Evolutionary conservation across 192 early-diverging fungal genomes (phyloP), one percentile per base, ranked within the genome.

Genomic region (Dispira parvispora): DNA sequence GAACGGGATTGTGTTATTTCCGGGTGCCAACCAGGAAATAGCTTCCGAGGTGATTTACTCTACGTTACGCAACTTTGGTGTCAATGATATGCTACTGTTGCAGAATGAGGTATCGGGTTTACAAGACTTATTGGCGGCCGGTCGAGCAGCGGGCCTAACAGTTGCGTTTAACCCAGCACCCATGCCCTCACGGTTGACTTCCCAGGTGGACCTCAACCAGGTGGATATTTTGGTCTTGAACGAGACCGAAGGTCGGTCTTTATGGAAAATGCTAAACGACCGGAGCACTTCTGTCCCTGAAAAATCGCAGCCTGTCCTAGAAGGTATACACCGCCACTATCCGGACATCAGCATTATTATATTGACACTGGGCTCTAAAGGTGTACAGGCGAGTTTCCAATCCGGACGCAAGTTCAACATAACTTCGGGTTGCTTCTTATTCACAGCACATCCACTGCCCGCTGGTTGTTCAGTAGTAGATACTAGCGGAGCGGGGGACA

Each of bases 161-260:
- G 73, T 90, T 8, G 69, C 87, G 58, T 86, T 88, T 69, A 96
- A 96, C 67, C 90, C 93, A 0, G 86, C 93, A 5, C 93, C 93
- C 13, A 79, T 91, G 67, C 64, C 73, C 38, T 14, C 46, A 13
- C 63, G 47, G 61, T 61, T 62, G 67, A 78, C 68, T 68, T 64
- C 27, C 62, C 61, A 44, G 62, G 69, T 63, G 85, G 74, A 61
- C 76, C 70, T 87, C 32, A 72, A 87, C 16, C 50, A 75, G 38
- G 83, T 86, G 8, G 84, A 89, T 62, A 76, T 90, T 32, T 71
- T 96, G 57, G 73, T 94, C 2, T 68, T 93, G 50, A 96, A 96
- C 68, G 83, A 89, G 65, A 74, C 72, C 14, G 93, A 96, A 67
- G 42, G 47, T 21, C 47, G 8, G 47, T 16, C 47, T 16, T 49